Evolutionary conservation across 306 rosid genomes (phyloP), one percentile per base, ranked within the genome.

Genomic region (Ammopiptanthus mongolicus): DNA sequence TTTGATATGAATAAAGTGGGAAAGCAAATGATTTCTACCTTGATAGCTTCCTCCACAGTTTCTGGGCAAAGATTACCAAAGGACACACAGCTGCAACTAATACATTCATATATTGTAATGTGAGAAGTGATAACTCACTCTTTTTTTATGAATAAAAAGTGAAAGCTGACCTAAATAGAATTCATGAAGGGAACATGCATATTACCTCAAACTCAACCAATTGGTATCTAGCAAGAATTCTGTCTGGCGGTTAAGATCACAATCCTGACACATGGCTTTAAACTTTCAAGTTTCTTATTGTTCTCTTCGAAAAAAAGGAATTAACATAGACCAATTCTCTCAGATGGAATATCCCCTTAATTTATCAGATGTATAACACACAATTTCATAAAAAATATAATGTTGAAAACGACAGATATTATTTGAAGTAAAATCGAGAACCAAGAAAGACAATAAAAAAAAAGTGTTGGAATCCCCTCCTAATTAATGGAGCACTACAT

Each of bases 11-110:
- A n/a, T n/a, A 50, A 6, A 36, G 63, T 23, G 65, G 62, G 52
- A 73, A 47, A 63, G 33, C 44, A 76, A 56, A 51, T 65, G 23
- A 71, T 5, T 33, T 5, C 5, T 34, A 94, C 98, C 96, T 88
- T 94, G 76, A 94, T 95, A 59, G 98, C 98, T 90, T 95, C 98
- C 88, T 95, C 98, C 74, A 95, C 98, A 61, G 98, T 95, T 87
- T 95, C 98, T 4, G 98, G 98, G 79, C 98, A 95, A 73, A 95
- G 97, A 87, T 95, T 95, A 28, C 98, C 98, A n/a, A 70, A 94
- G 98, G 68, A 94, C 98, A 81, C 97, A 94, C 25, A 94, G 86
- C 98, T 94, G 88, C 87, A 34, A 5, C 39, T 5, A 34, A 34
- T n/a, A n/a, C 8, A 34, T 34, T 64, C 58, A n/a, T 34, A 39